phyloP scores from a whole-genome alignment of 148 eudicot genomes.

The Polygonum maritimum region DNA sequence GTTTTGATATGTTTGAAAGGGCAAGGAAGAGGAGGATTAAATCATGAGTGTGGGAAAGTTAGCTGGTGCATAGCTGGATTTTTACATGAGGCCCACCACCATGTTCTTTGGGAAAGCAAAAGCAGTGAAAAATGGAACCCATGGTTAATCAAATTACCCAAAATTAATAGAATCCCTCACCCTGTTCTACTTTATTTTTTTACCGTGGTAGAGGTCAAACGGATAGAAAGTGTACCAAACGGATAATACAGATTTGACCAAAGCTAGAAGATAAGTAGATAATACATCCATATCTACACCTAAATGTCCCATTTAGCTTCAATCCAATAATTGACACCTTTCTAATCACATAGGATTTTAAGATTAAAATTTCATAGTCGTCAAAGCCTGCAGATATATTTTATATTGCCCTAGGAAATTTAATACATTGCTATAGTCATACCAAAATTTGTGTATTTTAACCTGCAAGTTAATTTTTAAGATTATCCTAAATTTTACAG shows the following conservation, averaged over 20 bases:
- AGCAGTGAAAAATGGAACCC: not conserved
- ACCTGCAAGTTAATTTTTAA: not conserved
- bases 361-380: too few relatives aligned
- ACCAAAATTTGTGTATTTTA: not conserved
- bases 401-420: too few relatives aligned
- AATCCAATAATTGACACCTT: too few relatives aligned
- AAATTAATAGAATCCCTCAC: not conserved
- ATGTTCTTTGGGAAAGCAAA: not conserved
- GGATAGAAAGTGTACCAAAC: too few relatives aligned
- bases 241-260: too few relatives aligned
- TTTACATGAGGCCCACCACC: conserved; percentile 1
- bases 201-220: too few relatives aligned
- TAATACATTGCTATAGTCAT: not conserved
- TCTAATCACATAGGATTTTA: too few relatives aligned
- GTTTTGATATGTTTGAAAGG: conserved; percentile 5
- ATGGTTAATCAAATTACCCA: not conserved
- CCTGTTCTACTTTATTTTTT: too few relatives aligned
- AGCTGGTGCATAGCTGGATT: conserved; percentile 10
- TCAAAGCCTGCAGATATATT: too few relatives aligned
- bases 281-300: too few relatives aligned
- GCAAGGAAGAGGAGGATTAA: not conserved
- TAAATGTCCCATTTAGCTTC: too few relatives aligned
- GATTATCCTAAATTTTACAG: not conserved
- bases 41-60: not conserved
- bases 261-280: too few relatives aligned